phyloP scores from a whole-genome alignment of 2,329 filamentous ascomycete species.

The Cordyceps tenuipes region DNA sequence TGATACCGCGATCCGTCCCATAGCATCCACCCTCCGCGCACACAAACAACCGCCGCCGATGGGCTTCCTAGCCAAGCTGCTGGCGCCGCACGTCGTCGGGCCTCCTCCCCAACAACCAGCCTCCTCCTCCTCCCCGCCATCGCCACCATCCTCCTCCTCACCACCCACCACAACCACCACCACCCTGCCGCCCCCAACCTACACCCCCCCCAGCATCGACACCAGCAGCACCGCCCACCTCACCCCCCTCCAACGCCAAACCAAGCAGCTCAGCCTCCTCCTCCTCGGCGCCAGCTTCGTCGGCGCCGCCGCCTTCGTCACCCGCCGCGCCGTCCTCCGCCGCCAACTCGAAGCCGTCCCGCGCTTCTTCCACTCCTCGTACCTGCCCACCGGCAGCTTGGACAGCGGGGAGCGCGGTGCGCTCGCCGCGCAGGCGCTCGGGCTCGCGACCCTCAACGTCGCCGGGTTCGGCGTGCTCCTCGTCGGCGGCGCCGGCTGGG shows the following conservation, averaged over 20 bases:
- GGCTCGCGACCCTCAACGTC: slow-evolving; percentile 81
- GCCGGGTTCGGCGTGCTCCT: slow-evolving; percentile 65
- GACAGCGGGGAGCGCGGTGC: slow-evolving; percentile 31
- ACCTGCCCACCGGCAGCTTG: slow-evolving; percentile 27
- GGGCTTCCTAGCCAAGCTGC: slow-evolving; percentile 9
- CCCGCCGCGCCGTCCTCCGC: slow-evolving; percentile 59
- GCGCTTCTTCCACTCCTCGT: slow-evolving; percentile 58
- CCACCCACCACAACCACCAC: slow-evolving; percentile 13
- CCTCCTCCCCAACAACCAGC: slow-evolving; percentile 1
- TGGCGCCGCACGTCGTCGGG: slow-evolving; percentile 9
- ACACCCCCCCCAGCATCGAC: slow-evolving; percentile 12
- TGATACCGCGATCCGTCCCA: background rate
- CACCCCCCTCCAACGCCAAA: slow-evolving; percentile 38
- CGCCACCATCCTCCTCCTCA: background rate
- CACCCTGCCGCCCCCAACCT: background rate
- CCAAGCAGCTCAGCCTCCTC: slow-evolving; percentile 61
- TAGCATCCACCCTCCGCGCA: background rate
- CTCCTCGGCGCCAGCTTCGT: slow-evolving; percentile 70
- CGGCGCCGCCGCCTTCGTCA: slow-evolving; percentile 60
- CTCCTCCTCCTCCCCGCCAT: slow-evolving; percentile 9
- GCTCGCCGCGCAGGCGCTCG: slow-evolving; percentile 76
- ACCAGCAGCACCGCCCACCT: slow-evolving; percentile 14
- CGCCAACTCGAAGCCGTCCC: slow-evolving; percentile 56
- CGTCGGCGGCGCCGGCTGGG: slow-evolving; percentile 66
- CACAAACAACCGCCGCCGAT: background rate